Conservation (phyloP, 2,329 filamentous ascomycete genomes). For the Diaporthe sp. region DNA sequence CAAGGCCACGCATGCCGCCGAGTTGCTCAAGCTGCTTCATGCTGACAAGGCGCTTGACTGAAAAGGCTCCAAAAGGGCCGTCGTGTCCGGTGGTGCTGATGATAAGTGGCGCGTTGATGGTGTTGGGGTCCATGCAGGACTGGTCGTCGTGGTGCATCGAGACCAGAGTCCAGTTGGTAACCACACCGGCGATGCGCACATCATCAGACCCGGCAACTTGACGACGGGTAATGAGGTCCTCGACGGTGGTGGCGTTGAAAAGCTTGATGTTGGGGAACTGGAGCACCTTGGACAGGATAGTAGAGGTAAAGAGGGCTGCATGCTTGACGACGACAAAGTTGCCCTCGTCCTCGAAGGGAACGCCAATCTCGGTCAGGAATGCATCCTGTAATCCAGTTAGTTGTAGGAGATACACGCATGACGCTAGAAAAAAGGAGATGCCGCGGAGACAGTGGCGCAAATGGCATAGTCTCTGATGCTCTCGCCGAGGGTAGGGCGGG, state of each 20-base stretch:
- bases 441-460: neutral
- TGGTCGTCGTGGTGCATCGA: constrained; percentile 89
- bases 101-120: constrained; percentile 90
- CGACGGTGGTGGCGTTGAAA: constrained; percentile 93
- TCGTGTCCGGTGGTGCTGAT: constrained; percentile 94
- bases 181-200: constrained; percentile 85
- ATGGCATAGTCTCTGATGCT: neutral
- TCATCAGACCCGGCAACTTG: constrained; percentile 57
- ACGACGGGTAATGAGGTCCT: constrained; percentile 89
- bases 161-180: constrained; percentile 96
- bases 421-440: no score
- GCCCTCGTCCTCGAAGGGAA: constrained; percentile 89
- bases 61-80: constrained; percentile 90
- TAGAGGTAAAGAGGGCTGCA: constrained; percentile 91
- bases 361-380: constrained; percentile 83
- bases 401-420: no score
- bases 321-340: constrained; percentile 94
- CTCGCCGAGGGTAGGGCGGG: neutral
- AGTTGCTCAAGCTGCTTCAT: constrained; percentile 87
- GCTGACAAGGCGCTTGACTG: constrained; percentile 87
- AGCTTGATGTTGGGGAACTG: constrained; percentile 92
- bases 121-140: constrained; percentile 97
- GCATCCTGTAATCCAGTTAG: constrained; percentile 60
- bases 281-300: constrained; percentile 84
- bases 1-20: constrained; percentile 90